Evolutionary conservation across 352 stramenopile genomes (phyloP), one percentile per base, ranked within the genome.

Genomic region (Pythium dissotocum): DNA sequence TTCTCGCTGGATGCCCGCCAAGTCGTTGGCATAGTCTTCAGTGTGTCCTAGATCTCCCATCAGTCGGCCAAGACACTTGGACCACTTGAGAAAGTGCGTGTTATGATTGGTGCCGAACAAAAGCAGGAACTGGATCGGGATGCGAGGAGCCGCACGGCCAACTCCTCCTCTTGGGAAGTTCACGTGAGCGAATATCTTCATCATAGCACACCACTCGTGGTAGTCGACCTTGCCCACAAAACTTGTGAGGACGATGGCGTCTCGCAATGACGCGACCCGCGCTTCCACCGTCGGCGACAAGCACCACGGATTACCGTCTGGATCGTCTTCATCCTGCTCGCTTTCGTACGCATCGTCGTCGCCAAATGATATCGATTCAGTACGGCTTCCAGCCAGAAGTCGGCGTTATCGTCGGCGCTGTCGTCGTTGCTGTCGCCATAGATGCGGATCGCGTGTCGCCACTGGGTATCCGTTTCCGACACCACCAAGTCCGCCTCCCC

Each of bases 241-340:
- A 35, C 33, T 59, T 26, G 60, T 53, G 48, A 58, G 21, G 4
- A 48, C 26, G 21, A 65, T 65, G 4, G 59, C 59, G 21, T 65
- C 59, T n/a, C 46, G 80, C 26, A 42, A 83, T 14, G 7, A 6
- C 16, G 40, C 18, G 4, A 49, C 40, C 18, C 40, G 40, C 14
- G 2, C 40, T 49, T 49, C 3, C 3, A 49, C 40, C 14, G 40
- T 7, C 40, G 13, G 6, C 16, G 40, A 6, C 40, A 49, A 24
- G 13, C 13, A 8, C 40, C 40, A 49, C 4, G 14, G 13, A 12
- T 49, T 49, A 16, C 24, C 13, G 18, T 2, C 6, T 6, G 18
- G 6, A 8, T 49, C 40, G 21, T 49, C 40, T 4, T 49, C 16
- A 16, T 49, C 40, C 1, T 49, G 2, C 8, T 49, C 40, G 12